Evolutionary conservation across 306 rosid species (phyloP).

Genomic region (Spatholobus suberectus): DNA sequence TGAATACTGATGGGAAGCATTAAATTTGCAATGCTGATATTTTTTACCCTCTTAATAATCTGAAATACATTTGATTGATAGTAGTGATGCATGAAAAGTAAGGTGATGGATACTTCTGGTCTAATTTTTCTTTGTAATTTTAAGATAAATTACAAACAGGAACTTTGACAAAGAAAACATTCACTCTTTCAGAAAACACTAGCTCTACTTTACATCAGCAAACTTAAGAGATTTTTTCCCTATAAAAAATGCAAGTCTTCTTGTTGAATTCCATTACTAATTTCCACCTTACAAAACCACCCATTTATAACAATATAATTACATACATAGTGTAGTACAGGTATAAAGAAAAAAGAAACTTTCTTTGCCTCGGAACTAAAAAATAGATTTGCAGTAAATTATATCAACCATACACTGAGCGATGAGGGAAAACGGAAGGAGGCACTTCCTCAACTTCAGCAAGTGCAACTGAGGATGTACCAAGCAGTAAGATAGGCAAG

Average conservation of each 20-base stretch:
- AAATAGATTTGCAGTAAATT: constrained; percentile 28
- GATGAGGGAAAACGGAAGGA: constrained; percentile 65
- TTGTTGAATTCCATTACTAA: constrained; percentile 11
- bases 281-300: constrained; percentile 15
- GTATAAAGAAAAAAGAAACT: background rate
- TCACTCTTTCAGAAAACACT: constrained; percentile 12
- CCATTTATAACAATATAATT: constrained; percentile 21
- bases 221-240: background rate
- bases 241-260: constrained; percentile 12
- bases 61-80: constrained; percentile 17
- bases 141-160: constrained; percentile 6
- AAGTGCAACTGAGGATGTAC: constrained; percentile 69
- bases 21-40: constrained; percentile 3
- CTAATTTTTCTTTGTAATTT: constrained; percentile 25
- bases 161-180: background rate
- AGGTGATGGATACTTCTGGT: constrained; percentile 10
- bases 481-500: constrained; percentile 82
- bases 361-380: constrained; percentile 14
- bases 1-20: constrained; percentile 26
- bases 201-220: constrained; percentile 28
- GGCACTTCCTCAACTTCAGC: constrained; percentile 80
- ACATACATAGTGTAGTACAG: background rate
- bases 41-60: constrained; percentile 1
- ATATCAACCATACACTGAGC: constrained; percentile 69
- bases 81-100: constrained; percentile 2